A percentile compares a stretch with the other conserved stretches of the same genome.
These are phyloP conservation scores for Neolentinus lepideus DNA, from an alignment of 1,284 basidiomycete species.

Conservation along the genomic window DNA sequence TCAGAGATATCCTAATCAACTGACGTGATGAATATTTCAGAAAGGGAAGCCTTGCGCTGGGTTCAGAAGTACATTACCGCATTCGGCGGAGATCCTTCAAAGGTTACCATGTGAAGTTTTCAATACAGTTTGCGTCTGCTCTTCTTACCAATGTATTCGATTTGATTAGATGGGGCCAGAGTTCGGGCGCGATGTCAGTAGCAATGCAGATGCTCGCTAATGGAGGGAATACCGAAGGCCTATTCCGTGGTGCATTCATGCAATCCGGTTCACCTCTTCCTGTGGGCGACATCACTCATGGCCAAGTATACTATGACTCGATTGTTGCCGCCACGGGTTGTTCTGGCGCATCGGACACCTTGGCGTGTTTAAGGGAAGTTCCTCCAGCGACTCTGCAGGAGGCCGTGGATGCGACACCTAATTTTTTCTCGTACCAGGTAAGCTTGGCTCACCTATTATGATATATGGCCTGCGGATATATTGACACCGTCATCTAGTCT, in stretches of 20 bases:
- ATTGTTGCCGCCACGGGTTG: constrained; percentile 26
- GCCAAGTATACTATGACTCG: constrained; percentile 25
- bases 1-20: not conserved
- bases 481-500: not conserved
- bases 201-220: constrained; percentile 23
- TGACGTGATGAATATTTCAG: constrained; percentile 4
- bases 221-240: constrained; percentile 21
- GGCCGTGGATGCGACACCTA: constrained; percentile 23
- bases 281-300: constrained; percentile 20
- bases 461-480: constrained; percentile 1
- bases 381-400: constrained; percentile 21
- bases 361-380: constrained; percentile 33
- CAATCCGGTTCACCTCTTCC: constrained; percentile 28
- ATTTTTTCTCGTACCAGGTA: constrained; percentile 20
- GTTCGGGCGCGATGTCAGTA: constrained; percentile 32
- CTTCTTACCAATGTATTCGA: not conserved
- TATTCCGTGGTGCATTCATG: constrained; percentile 29
- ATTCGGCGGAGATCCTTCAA: constrained; percentile 33
- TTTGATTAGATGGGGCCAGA: constrained; percentile 29
- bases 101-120: constrained; percentile 20
- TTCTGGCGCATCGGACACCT: constrained; percentile 22
- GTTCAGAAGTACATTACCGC: constrained; percentile 29
- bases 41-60: constrained; percentile 29
- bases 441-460: not conserved
- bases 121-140: not conserved